Percentiles rank a stretch among this genome's conserved stretches.
Evolutionary conservation across 2,329 filamentous ascomycete species (phyloP).

Genomic region (Claviceps sp.): DNA sequence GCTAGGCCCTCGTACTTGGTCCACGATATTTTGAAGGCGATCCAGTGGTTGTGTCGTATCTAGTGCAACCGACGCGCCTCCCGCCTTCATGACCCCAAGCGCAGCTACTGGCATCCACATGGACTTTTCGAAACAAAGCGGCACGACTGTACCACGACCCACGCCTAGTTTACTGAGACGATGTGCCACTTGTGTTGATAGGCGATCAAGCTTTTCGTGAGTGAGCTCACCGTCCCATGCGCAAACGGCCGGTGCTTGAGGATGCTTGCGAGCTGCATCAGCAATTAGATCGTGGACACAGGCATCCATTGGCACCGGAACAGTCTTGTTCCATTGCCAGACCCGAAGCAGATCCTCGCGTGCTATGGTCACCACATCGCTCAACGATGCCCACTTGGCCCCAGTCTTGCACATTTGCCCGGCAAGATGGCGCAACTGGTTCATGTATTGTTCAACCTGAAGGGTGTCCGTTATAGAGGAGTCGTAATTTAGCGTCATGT

Average conservation of each 20-base stretch:
- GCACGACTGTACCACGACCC: constrained; percentile 25
- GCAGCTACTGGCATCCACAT: constrained; percentile 31
- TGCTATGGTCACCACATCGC: not conserved
- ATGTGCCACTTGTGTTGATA: constrained; percentile 27
- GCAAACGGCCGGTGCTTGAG: constrained; percentile 28
- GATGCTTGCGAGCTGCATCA: constrained; percentile 21
- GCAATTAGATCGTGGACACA: constrained; percentile 36
- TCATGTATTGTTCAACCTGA: not conserved
- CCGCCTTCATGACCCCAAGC: constrained; percentile 34
- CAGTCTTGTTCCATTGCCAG: constrained; percentile 31
- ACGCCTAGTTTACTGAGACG: constrained; percentile 21
- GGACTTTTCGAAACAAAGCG: constrained; percentile 38
- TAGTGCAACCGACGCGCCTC: constrained; percentile 29
- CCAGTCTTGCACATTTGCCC: not conserved
- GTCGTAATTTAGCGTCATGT: not conserved
- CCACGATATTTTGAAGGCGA: constrained; percentile 17
- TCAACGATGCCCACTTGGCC: not conserved
- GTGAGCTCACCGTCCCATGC: constrained; percentile 37
- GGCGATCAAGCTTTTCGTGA: constrained; percentile 29
- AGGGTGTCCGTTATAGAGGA: not conserved
- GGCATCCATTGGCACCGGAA: constrained; percentile 25
- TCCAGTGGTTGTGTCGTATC: constrained; percentile 33
- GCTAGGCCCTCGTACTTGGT: not conserved
- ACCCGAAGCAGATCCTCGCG: constrained; percentile 12
- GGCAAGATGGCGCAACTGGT: too few species aligned